These are phyloP conservation scores for Salix koriyanagi DNA, from an alignment of 345 rosid genomes.

Conservation along the genomic window DNA sequence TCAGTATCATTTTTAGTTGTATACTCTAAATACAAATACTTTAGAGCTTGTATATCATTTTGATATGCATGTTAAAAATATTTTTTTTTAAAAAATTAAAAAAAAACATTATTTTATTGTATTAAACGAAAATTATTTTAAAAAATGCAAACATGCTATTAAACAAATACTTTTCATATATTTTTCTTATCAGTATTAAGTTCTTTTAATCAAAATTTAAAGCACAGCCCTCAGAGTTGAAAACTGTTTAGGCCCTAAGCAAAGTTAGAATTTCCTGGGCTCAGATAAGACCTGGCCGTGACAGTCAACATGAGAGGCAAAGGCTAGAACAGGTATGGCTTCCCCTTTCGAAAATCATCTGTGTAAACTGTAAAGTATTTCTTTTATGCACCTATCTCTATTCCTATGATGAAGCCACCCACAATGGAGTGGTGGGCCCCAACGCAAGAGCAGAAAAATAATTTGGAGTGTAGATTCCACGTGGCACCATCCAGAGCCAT, in stretches of 20 bases:
- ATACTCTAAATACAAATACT: too few species aligned
- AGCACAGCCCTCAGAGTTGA: not conserved
- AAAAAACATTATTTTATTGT: too few species aligned
- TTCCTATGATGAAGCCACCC: not conserved
- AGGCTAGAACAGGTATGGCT: not conserved
- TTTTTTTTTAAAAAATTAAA: too few species aligned
- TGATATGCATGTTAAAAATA: too few species aligned
- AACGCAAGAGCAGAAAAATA: not conserved
- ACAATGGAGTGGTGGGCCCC: not conserved
- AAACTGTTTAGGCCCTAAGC: too few species aligned
- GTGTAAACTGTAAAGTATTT: not conserved
- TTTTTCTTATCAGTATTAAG: too few species aligned
- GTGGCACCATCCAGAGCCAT: conserved; percentile 41
- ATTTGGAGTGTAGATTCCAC: conserved; percentile 6
- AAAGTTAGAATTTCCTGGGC: not conserved
- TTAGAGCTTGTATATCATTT: too few species aligned
- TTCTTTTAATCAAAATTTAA: too few species aligned
- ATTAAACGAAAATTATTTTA: too few species aligned
- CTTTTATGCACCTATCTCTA: not conserved
- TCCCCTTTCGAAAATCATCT: not conserved
- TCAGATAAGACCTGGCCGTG: not conserved
- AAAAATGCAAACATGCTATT: too few species aligned
- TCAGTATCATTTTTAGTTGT: too few species aligned
- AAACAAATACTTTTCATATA: too few species aligned
- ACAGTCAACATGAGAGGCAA: not conserved